Conservation (phyloP, 2,329 filamentous ascomycete genomes). For the Apiospora pterosperma region DNA sequence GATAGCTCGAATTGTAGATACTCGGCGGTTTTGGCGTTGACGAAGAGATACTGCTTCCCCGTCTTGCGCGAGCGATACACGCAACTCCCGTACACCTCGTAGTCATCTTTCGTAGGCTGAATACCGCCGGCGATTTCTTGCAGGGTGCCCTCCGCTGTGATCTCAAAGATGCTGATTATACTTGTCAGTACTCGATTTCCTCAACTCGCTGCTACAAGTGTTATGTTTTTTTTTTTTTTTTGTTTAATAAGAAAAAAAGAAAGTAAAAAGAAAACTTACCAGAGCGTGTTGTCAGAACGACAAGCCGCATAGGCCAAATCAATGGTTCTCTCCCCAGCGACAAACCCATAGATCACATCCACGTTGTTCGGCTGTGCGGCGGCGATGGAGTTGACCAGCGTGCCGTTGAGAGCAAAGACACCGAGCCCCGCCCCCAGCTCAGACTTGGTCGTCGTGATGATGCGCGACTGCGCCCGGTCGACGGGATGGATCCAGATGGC, state of each 20-base stretch:
- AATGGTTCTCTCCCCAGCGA: slow-evolving; percentile 37
- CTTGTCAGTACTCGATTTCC: background rate
- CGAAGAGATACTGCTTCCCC: slow-evolving; percentile 50
- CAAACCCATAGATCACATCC: slow-evolving; percentile 49
- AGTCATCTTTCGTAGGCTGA: slow-evolving; percentile 42
- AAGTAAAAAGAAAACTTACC: slow-evolving; percentile 32
- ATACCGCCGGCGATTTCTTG: slow-evolving; percentile 38
- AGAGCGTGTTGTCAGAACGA: slow-evolving; percentile 47
- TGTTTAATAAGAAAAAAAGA: too few species aligned
- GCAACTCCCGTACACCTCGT: slow-evolving; percentile 49
- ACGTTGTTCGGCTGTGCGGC: slow-evolving; percentile 52
- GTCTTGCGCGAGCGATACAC: slow-evolving; percentile 44
- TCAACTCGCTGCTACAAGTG: background rate
- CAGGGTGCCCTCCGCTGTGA: slow-evolving; percentile 42
- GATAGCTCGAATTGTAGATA: slow-evolving; percentile 52
- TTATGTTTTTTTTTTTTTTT: too few species aligned
- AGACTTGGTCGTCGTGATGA: slow-evolving; percentile 52
- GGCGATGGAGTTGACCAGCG: slow-evolving; percentile 39
- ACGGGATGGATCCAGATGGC: slow-evolving; percentile 45
- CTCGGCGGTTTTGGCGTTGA: slow-evolving; percentile 50
- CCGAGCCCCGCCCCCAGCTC: slow-evolving; percentile 43
- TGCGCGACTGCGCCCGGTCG: slow-evolving; percentile 37
- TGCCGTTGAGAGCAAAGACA: slow-evolving; percentile 47
- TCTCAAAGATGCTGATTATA: slow-evolving; percentile 42
- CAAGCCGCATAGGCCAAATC: slow-evolving; percentile 51